Percentiles rank a stretch among this genome's conserved stretches.
These are phyloP conservation scores for Phytopythium boreale DNA, from an alignment of 352 stramenopile genomes.

Conservation along the genomic window DNA sequence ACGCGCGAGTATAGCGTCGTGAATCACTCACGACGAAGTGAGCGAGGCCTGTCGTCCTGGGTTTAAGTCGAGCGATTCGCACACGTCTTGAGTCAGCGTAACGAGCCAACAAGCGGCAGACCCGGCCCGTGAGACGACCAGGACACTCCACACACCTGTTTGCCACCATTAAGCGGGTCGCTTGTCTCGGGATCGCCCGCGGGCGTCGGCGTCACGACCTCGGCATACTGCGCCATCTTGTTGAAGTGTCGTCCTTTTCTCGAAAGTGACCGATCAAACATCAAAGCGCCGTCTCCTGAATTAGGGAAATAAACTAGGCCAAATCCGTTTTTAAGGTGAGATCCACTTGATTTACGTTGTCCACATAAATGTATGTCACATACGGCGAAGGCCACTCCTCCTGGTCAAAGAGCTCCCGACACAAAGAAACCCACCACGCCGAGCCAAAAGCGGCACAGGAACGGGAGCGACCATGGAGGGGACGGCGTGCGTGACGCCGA, in stretches of 20 bases:
- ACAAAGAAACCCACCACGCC: not conserved
- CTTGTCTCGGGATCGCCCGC: not conserved
- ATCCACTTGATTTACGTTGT: not conserved
- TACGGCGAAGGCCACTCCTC: too few relatives aligned
- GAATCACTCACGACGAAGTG: not conserved
- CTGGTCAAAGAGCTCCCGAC: not conserved
- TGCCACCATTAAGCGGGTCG: not conserved
- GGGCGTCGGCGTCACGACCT: slow-evolving; percentile 19
- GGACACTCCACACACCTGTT: not conserved
- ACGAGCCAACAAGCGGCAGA: too few relatives aligned
- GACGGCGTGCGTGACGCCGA: slow-evolving; percentile 44
- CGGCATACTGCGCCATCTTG: slow-evolving; percentile 28
- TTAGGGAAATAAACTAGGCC: too few relatives aligned
- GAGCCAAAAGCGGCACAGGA: not conserved
- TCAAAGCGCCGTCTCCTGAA: too few relatives aligned
- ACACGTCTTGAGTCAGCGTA: not conserved
- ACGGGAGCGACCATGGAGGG: slow-evolving; percentile 1
- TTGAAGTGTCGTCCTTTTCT: slow-evolving; percentile 8
- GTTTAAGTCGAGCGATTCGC: not conserved
- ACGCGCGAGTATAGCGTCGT: not conserved
- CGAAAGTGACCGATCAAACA: not conserved
- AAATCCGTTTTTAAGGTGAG: too few relatives aligned
- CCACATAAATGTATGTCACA: slow-evolving; percentile 6
- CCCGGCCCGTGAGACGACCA: too few relatives aligned
- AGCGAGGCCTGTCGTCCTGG: not conserved